Conservation (phyloP, 225 moss, liverwort and hornwort genomes). For the Neckera pumila region DNA sequence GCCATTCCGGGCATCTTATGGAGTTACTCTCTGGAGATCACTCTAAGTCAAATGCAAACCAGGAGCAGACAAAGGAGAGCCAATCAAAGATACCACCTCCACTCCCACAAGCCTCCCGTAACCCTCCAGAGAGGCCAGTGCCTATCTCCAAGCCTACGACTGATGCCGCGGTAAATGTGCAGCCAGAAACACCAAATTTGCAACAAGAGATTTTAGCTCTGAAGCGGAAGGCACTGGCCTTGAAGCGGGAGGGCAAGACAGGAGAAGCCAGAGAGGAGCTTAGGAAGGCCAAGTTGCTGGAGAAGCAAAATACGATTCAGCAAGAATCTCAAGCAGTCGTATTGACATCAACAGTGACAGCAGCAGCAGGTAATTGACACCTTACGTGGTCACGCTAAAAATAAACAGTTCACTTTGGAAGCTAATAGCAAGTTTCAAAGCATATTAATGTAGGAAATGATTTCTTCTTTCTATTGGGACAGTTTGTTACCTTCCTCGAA, state of each 20-base stretch:
- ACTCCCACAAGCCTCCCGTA: neutral
- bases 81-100: slow-evolving; percentile 7
- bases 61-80: neutral
- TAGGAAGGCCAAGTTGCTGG: slow-evolving; percentile 71
- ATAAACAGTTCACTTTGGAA: neutral
- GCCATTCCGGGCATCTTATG: neutral
- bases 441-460: neutral
- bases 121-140: slow-evolving; percentile 10
- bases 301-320: slow-evolving; percentile 40
- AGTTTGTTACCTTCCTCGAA: neutral
- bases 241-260: slow-evolving; percentile 82
- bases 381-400: neutral
- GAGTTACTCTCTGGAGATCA: slow-evolving; percentile 50
- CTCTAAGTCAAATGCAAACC: neutral
- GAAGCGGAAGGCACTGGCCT: slow-evolving; percentile 73
- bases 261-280: slow-evolving; percentile 83
- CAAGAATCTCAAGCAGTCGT: slow-evolving; percentile 3
- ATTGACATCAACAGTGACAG: neutral
- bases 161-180: neutral
- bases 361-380: slow-evolving; percentile 2
- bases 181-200: slow-evolving; percentile 29
- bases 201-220: slow-evolving; percentile 65
- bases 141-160: neutral
- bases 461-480: neutral
- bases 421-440: neutral